A percentile compares a stretch with the other conserved stretches of the same genome.
phyloP scores from a whole-genome alignment of 164 flowering plant genomes.

The Akebia trifoliata region DNA sequence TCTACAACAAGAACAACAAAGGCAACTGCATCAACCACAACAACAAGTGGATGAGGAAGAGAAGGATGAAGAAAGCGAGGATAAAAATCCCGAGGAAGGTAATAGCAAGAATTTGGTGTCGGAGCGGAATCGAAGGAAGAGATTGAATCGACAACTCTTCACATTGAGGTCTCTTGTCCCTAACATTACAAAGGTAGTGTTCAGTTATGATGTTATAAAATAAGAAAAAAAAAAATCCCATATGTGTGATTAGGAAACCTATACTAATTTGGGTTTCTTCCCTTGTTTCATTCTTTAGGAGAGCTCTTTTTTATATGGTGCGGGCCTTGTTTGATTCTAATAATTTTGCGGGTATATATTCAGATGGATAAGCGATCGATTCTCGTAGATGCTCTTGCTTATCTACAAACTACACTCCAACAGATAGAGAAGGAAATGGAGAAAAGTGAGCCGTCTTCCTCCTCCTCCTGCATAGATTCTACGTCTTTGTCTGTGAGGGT shows the following conservation, averaged over 20 bases:
- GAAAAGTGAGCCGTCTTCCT: not conserved
- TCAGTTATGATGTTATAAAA: not conserved
- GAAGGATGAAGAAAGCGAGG: not conserved
- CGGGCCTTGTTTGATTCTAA: too few species aligned
- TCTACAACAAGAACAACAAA: not conserved
- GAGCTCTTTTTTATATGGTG: too few species aligned
- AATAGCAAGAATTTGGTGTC: slow-evolving; percentile 5
- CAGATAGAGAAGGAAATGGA: slow-evolving; percentile 2
- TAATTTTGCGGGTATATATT: not conserved
- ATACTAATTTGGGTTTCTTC: too few species aligned
- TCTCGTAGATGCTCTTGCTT: slow-evolving; percentile 14
- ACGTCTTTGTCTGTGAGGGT: not conserved
- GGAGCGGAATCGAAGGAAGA: slow-evolving; percentile 5
- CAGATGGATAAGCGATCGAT: slow-evolving; percentile 19
- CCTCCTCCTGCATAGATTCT: not conserved
- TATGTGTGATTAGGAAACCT: not conserved
- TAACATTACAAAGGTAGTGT: slow-evolving; percentile 6
- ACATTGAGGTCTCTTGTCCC: slow-evolving; percentile 9
- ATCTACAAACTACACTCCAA: slow-evolving; percentile 8
- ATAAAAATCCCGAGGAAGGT: not conserved
- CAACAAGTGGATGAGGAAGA: not conserved
- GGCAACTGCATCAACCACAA: too few species aligned
- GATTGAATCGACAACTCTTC: slow-evolving; percentile 8
- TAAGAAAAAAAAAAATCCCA: too few species aligned
- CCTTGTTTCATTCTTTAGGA: too few species aligned